Conservation (phyloP, 1,284 basidiomycete species). For the Naganishia cerealis region DNA sequence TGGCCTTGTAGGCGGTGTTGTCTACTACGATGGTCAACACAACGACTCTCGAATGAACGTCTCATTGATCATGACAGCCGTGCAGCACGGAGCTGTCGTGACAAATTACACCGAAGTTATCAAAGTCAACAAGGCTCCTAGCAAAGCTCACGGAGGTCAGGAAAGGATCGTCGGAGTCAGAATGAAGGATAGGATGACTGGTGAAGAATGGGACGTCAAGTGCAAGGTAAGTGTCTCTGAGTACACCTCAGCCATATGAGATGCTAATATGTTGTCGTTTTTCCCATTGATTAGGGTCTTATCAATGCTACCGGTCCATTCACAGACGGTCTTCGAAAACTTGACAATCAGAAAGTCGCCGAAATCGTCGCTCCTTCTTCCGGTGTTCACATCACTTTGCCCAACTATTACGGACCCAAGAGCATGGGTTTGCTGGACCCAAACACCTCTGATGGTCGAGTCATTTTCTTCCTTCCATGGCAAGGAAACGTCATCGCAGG, state of each 20-base stretch:
- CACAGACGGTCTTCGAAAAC: slow-evolving; percentile 77
- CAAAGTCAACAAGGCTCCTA: slow-evolving; percentile 67
- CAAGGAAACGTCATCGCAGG: slow-evolving; percentile 96
- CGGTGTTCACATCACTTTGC: slow-evolving; percentile 93
- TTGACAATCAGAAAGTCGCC: slow-evolving; percentile 78
- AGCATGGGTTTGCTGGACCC: slow-evolving; percentile 96
- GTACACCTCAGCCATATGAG: too few species aligned
- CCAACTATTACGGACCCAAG: slow-evolving; percentile 93
- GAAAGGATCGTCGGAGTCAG: slow-evolving; percentile 71
- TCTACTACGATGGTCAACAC: slow-evolving; percentile 98
- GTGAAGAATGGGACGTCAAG: slow-evolving; percentile 76
- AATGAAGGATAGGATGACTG: slow-evolving; percentile 79
- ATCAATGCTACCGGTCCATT: slow-evolving; percentile 98
- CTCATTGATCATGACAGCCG: slow-evolving; percentile 87
- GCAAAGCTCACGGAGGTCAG: slow-evolving; percentile 57
- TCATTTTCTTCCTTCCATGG: slow-evolving; percentile 99
- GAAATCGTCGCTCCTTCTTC: slow-evolving; percentile 90
- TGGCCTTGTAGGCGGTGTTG: slow-evolving; percentile 90
- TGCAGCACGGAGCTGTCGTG: slow-evolving; percentile 84
- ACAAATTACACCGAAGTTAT: slow-evolving; percentile 90
- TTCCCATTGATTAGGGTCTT: slow-evolving; percentile 62
- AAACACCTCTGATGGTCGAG: slow-evolving; percentile 89
- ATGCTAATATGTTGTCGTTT: not conserved
- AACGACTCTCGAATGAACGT: slow-evolving; percentile 99
- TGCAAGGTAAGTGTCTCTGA: slow-evolving; percentile 63